Base-by-base conservation (phyloP, 768 basidiomycete genomes). In the Pulveroboletus frians region DNA sequence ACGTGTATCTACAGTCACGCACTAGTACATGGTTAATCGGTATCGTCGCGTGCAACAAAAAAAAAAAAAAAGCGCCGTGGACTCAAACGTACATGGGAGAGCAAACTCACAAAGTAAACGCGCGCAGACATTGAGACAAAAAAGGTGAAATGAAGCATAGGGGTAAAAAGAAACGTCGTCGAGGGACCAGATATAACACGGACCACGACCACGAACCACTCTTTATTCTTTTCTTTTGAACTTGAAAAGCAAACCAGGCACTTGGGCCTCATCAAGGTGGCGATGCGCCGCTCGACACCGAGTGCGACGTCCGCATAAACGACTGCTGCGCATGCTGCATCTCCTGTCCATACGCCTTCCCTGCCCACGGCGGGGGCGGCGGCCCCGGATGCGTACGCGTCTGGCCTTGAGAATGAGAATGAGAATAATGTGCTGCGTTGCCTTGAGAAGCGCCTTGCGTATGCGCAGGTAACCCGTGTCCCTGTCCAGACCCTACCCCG, bases 271-370 rank as follows among this genome's bases (percentile, higher is more conserved):
- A 3, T 44, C 21, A 44, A 26, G 59, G 60, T 3, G 71, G 69
- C 9, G 71, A 71, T 5, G 68, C 64, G 9, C 65, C 69, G 9
- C 64, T 69, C 43, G 71, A 71, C 43, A 66, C 68, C 26, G 72
- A 68, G 36, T 75, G 75, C 37, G 75, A 72, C 30, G 72, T 68
- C 15, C 75, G 68, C 61, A 77, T 68, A 55, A 77, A 78, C 18
- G 75, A 76, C 50, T 76, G 76, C 27, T 75, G 74, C 37, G 71
- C 65, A 9, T 73, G 61, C 39, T 49, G 66, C 54, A 53, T 50
- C 14, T 64, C 59, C 5, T 55, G 53, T 11, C 50, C 46, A 7
- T 63, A 64, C 9, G 59, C 40, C 29, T 63, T 63, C 13, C 59
- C 53, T 23, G 43, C 47, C 62, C 62, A 63, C 1, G 62, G 60